A percentile compares a stretch with the other conserved stretches of the same genome.
Conservation (phyloP, 2,329 filamentous ascomycete genomes). For the Aspergillus melleus region DNA sequence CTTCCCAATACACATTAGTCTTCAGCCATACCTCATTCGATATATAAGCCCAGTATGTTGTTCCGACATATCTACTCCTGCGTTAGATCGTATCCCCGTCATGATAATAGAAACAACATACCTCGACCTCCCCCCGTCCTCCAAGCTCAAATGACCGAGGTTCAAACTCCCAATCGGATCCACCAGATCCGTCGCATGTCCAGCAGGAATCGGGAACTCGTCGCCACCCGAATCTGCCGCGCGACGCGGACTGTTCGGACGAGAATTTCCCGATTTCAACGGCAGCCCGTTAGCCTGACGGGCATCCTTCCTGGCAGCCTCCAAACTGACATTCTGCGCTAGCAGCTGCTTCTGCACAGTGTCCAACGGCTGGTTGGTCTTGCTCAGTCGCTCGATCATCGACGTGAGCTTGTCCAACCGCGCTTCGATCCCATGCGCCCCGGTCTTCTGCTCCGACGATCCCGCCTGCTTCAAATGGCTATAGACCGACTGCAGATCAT, state of each 20-base stretch:
- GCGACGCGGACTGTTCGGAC: slow-evolving; percentile 35
- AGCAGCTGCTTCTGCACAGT: slow-evolving; percentile 22
- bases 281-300: slow-evolving; percentile 17
- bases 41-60: slow-evolving; percentile 49
- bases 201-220: slow-evolving; percentile 45
- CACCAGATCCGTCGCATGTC: slow-evolving; percentile 42
- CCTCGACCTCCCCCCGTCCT: slow-evolving; percentile 45
- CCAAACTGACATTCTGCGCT: slow-evolving; percentile 18
- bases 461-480: slow-evolving; percentile 29
- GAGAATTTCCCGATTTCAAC: slow-evolving; percentile 19
- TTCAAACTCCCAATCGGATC: slow-evolving; percentile 44
- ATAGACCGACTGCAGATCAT: slow-evolving; percentile 35
- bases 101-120: slow-evolving; percentile 33
- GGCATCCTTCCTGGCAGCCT: slow-evolving; percentile 18
- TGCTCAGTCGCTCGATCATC: slow-evolving; percentile 46
- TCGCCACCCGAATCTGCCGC: slow-evolving; percentile 36
- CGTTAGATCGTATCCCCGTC: not conserved
- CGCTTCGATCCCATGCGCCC: slow-evolving; percentile 42
- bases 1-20: not conserved
- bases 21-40: slow-evolving; percentile 37
- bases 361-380: slow-evolving; percentile 31
- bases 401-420: slow-evolving; percentile 46
- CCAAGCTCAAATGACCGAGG: slow-evolving; percentile 44
- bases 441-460: slow-evolving; percentile 26
- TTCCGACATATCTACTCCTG: slow-evolving; percentile 43